Evolutionary conservation across 257 asterid species (phyloP).

Genomic region (Solanum neorickii): DNA sequence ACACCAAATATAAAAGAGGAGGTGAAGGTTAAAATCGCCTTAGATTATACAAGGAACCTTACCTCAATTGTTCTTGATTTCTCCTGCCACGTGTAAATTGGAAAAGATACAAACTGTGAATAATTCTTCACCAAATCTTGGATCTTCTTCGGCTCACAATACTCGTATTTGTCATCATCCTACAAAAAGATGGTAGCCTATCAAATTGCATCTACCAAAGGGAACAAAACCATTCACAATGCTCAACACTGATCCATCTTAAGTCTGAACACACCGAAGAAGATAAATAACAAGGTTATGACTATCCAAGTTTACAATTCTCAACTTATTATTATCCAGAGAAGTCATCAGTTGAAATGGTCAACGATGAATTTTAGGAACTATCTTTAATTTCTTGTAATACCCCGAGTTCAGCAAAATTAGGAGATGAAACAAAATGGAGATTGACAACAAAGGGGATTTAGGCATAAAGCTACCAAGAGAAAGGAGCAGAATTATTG

Average conservation of each 20-base stretch:
- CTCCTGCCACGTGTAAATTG: conserved; percentile 92
- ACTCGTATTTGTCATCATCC: conserved; percentile 95
- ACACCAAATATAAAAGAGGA: background rate
- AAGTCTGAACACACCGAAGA: background rate
- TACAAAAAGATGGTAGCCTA: conserved; percentile 14
- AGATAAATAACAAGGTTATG: background rate
- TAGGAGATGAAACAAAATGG: background rate
- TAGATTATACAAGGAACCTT: background rate
- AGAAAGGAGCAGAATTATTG: background rate
- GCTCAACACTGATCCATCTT: background rate
- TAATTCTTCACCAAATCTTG: conserved; percentile 91
- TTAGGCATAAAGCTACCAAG: background rate
- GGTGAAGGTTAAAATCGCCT: background rate
- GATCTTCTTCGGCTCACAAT: conserved; percentile 70
- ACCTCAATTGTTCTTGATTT: conserved; percentile 92
- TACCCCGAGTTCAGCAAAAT: background rate
- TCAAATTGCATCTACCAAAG: background rate
- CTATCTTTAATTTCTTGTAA: background rate
- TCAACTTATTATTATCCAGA: background rate
- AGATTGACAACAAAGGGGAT: background rate
- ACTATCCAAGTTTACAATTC: background rate
- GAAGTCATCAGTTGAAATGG: background rate
- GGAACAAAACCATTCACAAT: background rate
- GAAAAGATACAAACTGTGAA: conserved; percentile 91
- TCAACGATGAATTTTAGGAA: background rate